Evolutionary conservation across 768 basidiomycete genomes (phyloP), one percentile per base, ranked within the genome.

Genomic region (Boletus barrowsii): DNA sequence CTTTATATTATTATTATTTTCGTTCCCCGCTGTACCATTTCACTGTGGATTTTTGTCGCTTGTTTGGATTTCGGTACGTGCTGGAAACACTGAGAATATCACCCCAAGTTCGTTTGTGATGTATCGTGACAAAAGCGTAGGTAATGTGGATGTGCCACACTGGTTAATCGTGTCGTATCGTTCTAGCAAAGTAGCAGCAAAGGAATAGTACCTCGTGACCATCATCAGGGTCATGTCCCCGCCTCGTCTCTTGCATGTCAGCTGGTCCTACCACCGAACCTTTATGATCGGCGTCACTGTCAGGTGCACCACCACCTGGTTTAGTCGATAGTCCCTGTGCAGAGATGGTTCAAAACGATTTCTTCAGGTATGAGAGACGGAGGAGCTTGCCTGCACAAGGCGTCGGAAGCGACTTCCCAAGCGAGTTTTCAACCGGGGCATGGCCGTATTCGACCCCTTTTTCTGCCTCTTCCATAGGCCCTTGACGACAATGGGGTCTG

Each of bases 141-240:
- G 35, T 37, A 10, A 11, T 41, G 33, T 33, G 22, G 24, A 41
- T 42, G 20, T 42, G 42, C 51, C 46, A 47, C 11, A 13, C 15
- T 1, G 22, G 24, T 45, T 48, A 52, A 48, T 62, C 53, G 47
- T 41, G 54, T 30, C 54, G 57, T 26, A 33, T 58, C 29, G 57
- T 59, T 56, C 66, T 56, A 40, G 59, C 53, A n/a, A 65, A 65
- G 54, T 67, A 68, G 42, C 66, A 68, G 14, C 66, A 67, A 22
- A 67, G 47, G 42, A 67, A 59, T 35, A 65, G 49, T 0, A 63
- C 44, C 29, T 68, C 65, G 2, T 59, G 55, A 11, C 39, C 54
- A 14, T 67, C 61, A 5, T 67, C 60, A 26, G 47, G 46, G 8
- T 37, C 39, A 22, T 55, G 41, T 20, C 42, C 45, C 11, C 49